Evolutionary conservation across 495 filamentous ascomycete species (phyloP), one percentile per base, ranked within the genome.

Genomic region (Parathielavia hyrcaniae): DNA sequence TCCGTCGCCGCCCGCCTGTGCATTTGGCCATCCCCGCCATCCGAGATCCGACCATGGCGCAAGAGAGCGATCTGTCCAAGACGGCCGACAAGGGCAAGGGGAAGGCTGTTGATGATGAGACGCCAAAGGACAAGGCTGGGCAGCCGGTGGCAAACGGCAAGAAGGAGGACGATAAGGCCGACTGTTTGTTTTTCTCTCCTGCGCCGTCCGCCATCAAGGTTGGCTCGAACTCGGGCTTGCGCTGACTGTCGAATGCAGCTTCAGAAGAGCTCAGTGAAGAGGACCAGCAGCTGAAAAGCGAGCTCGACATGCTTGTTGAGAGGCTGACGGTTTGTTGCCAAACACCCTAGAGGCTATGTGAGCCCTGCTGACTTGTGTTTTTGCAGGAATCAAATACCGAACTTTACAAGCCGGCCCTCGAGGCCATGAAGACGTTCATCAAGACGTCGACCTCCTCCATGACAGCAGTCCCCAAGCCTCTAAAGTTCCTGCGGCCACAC

Each of bases 401-500:
- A 57, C 88, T 97, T 61, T 97, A 99, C 75, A 90, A 87, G 67
- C 85, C 91, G 54, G 86, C 93, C 43, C 77, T 99, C 61, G 90
- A 97, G 69, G 85, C 89, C 54, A 97, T 99, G 81, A 96, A 95
- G 77, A 88, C 83, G 65, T 93, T 87, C 66, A 99, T 99, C 76
- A 97, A 95, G 76, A 99, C 95, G 41, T 96, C 93, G 41, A 99
- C 93, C 43, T 95, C 89, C 40, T 99, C 93, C 12, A 97, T 99
- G 93, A 99, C 93, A 19, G 93, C 93, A 41, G 92, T 99, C 55
- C 93, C 93, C 1, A 97, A 97, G 75, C 93, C 93, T 40, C 82
- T 99, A 55, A 99, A 99, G 72, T 97, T 99, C 72, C 82, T 99
- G 54, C 82, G 95, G 72, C 93, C 93, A 53, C 91, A 99, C 69